Evolutionary conservation across 2,329 filamentous ascomycete species (phyloP), one percentile per base, ranked within the genome.

Genomic region (Pseudogymnoascus sp.): DNA sequence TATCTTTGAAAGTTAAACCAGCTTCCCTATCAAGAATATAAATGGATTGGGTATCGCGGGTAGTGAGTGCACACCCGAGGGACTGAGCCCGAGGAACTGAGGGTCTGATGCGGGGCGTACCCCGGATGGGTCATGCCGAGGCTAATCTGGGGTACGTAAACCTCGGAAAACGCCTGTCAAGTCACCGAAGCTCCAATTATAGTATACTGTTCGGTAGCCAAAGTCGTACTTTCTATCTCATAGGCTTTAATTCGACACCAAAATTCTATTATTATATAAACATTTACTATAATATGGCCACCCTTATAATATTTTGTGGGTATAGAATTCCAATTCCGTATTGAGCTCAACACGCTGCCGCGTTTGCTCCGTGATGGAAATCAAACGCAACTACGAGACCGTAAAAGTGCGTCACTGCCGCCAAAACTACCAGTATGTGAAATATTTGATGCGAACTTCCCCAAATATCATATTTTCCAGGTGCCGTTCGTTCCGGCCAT

Each of bases 381-480:
- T 96, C 90, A 76, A 97, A 96, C 3, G 93, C 93, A 75, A 86
- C 89, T 31, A 90, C 73, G 77, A 98, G 82, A 59, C 90, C 93
- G 61, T 86, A 87, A 65, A 98, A 79, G 78, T 99, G 95, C 24
- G 89, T 84, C 1, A 84, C 82, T 0, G 91, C 93, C 0, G 95
- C 95, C 65, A 92, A 75, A 14, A 98, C 80, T 28, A 99, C 93
- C 67, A 95, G 82, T 40, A 96, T 79, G 78, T 99, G 95, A 75
- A 99, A 99, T 67, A 99, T 89, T 77, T 99, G 95, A 76, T 99
- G 95, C 19, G 91, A 96, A 73, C 88, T 92, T 38, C 95, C 93
- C 84, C 90, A 90, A 61, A 97, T 90, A 76, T 99, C 95, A 72
- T 93, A 97, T 6, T 75, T 79, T 1, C 91, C 90, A 0, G 93